Conservation (phyloP, 139 green algal genomes). For the Chlamydomonas urium region DNA sequence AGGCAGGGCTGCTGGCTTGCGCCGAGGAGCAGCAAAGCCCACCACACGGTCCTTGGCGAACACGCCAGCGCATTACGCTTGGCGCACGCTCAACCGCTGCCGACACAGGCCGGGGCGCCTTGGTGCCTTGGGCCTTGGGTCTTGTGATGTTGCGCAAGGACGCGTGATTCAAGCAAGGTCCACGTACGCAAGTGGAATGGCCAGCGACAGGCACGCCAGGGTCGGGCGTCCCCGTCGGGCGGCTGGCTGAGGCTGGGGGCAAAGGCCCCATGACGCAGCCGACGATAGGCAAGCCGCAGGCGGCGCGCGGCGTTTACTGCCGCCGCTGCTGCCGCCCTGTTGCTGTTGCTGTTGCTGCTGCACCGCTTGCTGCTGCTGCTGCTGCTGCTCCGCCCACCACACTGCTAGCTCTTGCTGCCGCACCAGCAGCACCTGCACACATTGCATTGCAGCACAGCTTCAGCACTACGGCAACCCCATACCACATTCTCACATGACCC, state of each 20-base stretch:
- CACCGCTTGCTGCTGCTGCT: neutral
- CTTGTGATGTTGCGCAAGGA: too few species aligned
- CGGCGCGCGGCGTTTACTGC: neutral
- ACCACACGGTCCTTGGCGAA: neutral
- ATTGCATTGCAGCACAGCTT: too few species aligned
- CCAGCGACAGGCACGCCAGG: neutral
- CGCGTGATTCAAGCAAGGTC: neutral
- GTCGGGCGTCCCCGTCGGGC: neutral
- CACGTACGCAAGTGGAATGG: neutral
- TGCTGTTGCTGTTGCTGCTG: neutral
- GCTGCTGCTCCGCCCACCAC: slow-evolving; percentile 1
- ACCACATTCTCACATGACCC: too few species aligned
- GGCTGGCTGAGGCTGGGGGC: too few species aligned
- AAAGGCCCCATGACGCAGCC: neutral
- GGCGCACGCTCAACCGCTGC: neutral
- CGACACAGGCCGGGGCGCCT: too few species aligned
- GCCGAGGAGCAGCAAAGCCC: neutral
- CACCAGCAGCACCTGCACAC: too few species aligned
- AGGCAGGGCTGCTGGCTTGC: too few species aligned
- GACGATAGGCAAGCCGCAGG: neutral
- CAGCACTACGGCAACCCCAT: too few species aligned
- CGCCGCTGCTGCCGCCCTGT: neutral
- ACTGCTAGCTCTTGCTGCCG: too few species aligned
- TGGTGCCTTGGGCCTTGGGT: too few species aligned
- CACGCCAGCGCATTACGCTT: neutral